phyloP scores from a whole-genome alignment of 352 stramenopile genomes.

The Globisporangium barbulae region DNA sequence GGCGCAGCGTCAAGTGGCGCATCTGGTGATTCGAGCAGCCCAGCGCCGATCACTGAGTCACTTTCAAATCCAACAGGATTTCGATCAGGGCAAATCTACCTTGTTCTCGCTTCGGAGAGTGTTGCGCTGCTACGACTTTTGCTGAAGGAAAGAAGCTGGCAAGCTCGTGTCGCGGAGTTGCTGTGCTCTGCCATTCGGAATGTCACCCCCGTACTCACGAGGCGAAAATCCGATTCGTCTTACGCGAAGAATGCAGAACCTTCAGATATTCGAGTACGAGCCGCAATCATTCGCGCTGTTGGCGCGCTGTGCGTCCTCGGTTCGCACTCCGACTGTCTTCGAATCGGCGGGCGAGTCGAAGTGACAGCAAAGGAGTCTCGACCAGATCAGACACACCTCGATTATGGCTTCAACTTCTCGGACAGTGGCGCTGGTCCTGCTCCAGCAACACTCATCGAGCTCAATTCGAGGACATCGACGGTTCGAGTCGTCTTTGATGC shows the following conservation, averaged over 20 bases:
- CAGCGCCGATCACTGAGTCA: slow-evolving; percentile 54
- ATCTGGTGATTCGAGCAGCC: slow-evolving; percentile 21
- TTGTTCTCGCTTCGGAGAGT: slow-evolving; percentile 77
- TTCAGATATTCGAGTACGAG: slow-evolving; percentile 64
- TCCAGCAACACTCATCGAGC: slow-evolving; percentile 72
- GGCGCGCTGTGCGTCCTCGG: slow-evolving; percentile 80
- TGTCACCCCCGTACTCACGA: slow-evolving; percentile 55
- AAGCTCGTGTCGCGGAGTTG: slow-evolving; percentile 53
- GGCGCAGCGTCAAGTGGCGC: slow-evolving; percentile 32
- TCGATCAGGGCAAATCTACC: slow-evolving; percentile 73
- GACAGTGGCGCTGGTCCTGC: slow-evolving; percentile 32
- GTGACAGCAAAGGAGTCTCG: slow-evolving; percentile 47
- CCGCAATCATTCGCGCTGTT: slow-evolving; percentile 76
- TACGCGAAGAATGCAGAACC: slow-evolving; percentile 14
- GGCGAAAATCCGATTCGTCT: slow-evolving; percentile 27
- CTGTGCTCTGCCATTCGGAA: slow-evolving; percentile 74
- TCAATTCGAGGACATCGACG: slow-evolving; percentile 55
- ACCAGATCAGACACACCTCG: slow-evolving; percentile 26
- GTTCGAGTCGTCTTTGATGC: slow-evolving; percentile 80
- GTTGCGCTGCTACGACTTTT: slow-evolving; percentile 73
- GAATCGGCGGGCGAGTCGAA: slow-evolving; percentile 73
- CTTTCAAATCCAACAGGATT: slow-evolving; percentile 82
- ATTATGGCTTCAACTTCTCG: slow-evolving; percentile 56
- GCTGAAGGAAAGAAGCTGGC: slow-evolving; percentile 67
- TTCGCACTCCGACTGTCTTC: slow-evolving; percentile 81